Conservation (phyloP, 495 filamentous ascomycete species). For the Daldinia bambusicola region DNA sequence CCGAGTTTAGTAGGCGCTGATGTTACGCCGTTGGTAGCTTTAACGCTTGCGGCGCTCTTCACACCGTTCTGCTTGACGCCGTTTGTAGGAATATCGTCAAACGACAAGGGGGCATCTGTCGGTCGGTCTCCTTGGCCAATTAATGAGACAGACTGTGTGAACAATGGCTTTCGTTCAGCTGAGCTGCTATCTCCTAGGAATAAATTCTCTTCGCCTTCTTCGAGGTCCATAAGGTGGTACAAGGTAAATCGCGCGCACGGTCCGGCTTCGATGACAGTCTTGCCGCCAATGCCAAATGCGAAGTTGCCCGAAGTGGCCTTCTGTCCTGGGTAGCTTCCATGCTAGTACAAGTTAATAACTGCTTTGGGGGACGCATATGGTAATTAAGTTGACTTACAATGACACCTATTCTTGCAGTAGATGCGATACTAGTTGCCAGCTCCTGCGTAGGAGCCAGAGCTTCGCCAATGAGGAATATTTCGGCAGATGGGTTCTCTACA, state of each 20-base stretch:
- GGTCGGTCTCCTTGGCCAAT: slow-evolving; percentile 24
- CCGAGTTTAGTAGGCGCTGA: slow-evolving; percentile 25
- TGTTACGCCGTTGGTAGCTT: slow-evolving; percentile 3
- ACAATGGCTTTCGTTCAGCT: slow-evolving; percentile 20
- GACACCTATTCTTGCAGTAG: slow-evolving; percentile 48
- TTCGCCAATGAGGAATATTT: slow-evolving; percentile 57
- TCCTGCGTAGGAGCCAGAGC: slow-evolving; percentile 55
- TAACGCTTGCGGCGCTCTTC: not conserved
- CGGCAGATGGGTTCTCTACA: slow-evolving; percentile 35
- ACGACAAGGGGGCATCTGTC: not conserved
- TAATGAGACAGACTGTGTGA: slow-evolving; percentile 23
- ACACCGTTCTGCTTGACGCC: slow-evolving; percentile 1
- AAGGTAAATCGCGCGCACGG: slow-evolving; percentile 56
- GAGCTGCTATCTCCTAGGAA: slow-evolving; percentile 8
- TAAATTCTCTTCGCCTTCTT: slow-evolving; percentile 46
- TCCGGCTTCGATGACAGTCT: slow-evolving; percentile 52
- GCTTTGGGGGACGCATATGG: not conserved
- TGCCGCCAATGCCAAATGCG: slow-evolving; percentile 51
- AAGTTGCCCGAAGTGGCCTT: slow-evolving; percentile 60
- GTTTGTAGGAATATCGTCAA: not conserved
- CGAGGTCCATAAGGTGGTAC: slow-evolving; percentile 59
- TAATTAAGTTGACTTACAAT: slow-evolving; percentile 34
- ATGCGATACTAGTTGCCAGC: slow-evolving; percentile 52
- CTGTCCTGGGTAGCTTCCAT: slow-evolving; percentile 58
- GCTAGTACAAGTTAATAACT: slow-evolving; percentile 44